Base-by-base conservation (phyloP, 306 rosid genomes). In the Cyamopsis tetragonoloba region DNA sequence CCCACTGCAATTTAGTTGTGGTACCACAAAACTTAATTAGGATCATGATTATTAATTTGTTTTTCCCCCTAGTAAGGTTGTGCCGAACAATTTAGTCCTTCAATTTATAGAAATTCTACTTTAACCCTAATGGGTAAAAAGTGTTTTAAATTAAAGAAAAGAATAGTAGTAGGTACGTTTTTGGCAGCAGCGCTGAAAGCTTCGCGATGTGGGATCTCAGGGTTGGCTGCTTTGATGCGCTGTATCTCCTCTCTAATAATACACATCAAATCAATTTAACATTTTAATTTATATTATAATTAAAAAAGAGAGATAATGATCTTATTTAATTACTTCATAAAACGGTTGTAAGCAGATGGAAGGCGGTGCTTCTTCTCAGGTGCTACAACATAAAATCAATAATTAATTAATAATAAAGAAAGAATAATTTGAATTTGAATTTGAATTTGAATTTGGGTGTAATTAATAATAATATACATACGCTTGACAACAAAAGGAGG, bases 261-360 rank as follows among this genome's bases (percentile, higher is more conserved):
- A 5, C 18, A 66, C 76, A 77, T 55, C 73, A 65, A 68, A 69
- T 64, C 74, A 64, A 39, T 8, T 12, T 13, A 54, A 12, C 4
- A 35, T 42, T 9, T 37, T 20, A 24, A 37, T 5, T 11, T 9
- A 30, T 4, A 28, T 57, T 47, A 31, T 28, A 44, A 15, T 14
- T 7, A 3, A 48, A 9, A 6, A 6, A 17, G 17, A 4, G 0
- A 13, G 19, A n/a, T n/a, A n/a, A n/a, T n/a, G n/a, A n/a, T n/a
- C n/a, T n/a, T n/a, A n/a, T n/a, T n/a, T n/a, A n/a, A n/a, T 86
- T 85, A 93, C 99, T 93, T 93, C 99, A 93, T 93, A 88, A 93
- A 93, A 61, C 99, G 92, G 57, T 93, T 93, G 84, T 90, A 93
- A 32, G 99, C 97, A 62, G 99, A 93, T 28, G 99, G 99, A 7